These are phyloP conservation scores for Hanseniaspora sp. DNA, from an alignment of 1,139 yeast species.

Conservation along the genomic window DNA sequence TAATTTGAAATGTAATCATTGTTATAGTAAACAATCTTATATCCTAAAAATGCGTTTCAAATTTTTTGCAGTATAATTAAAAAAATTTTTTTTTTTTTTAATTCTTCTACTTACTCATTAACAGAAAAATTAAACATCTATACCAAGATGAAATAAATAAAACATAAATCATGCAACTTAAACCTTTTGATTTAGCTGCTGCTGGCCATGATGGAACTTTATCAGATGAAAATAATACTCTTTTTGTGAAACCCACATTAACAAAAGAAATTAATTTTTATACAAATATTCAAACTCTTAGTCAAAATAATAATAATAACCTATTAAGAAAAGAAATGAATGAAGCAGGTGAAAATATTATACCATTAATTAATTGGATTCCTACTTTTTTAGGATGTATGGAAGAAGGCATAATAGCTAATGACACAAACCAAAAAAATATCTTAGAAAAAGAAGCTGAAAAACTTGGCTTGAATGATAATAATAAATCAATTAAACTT, in stretches of 20 bases:
- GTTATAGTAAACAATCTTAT: no score
- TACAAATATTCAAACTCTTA: slow-evolving; percentile 21
- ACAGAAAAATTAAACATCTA: no score
- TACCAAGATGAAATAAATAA: no score
- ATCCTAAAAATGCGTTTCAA: no score
- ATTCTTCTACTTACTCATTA: no score
- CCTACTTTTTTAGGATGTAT: slow-evolving; percentile 37
- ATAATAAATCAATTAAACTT: not conserved
- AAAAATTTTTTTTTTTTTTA: no score
- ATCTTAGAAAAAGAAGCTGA: not conserved
- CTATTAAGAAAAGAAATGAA: not conserved
- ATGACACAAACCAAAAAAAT: not conserved
- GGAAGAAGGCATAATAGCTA: slow-evolving; percentile 31
- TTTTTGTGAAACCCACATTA: slow-evolving; percentile 61
- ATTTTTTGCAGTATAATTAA: no score
- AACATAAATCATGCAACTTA: slow-evolving; percentile 17
- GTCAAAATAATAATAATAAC: not conserved
- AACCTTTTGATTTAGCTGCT: slow-evolving; percentile 40
- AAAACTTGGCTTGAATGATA: not conserved
- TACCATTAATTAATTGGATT: slow-evolving; percentile 42
- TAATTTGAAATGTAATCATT: no score
- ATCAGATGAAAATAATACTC: slow-evolving; percentile 46
- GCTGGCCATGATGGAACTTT: slow-evolving; percentile 88
- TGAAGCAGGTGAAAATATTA: slow-evolving; percentile 25
- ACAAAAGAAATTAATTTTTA: slow-evolving; percentile 67